Conservation (phyloP, 768 basidiomycete genomes). For the Royoungia palumana region DNA sequence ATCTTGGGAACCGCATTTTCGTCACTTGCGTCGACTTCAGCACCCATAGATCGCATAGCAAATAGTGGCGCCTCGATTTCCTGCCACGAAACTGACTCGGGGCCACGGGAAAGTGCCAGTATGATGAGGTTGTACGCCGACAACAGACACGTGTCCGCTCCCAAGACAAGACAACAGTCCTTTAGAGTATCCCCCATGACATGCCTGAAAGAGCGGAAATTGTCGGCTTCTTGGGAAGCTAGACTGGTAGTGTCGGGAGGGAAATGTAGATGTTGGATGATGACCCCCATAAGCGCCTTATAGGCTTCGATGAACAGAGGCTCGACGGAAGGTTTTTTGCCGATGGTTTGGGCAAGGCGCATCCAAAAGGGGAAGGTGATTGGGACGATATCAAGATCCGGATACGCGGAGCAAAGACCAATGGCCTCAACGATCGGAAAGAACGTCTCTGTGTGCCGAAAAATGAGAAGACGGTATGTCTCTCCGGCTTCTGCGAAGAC, state of each 20-base stretch:
- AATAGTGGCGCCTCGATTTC: conserved; percentile 97
- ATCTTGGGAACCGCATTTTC: conserved; percentile 89
- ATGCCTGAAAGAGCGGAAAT: conserved; percentile 93
- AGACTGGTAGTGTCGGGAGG: conserved; percentile 66
- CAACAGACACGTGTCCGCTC: conserved; percentile 78
- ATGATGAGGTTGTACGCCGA: conserved; percentile 81
- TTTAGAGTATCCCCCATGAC: conserved; percentile 99
- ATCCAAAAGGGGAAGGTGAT: conserved; percentile 99
- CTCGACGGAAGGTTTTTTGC: conserved; percentile 67
- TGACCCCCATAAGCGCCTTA: conserved; percentile 75
- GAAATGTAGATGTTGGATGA: conserved; percentile 90
- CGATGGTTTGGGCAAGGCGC: conserved; percentile 86
- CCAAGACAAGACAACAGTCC: conserved; percentile 94
- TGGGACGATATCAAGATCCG: conserved; percentile 92
- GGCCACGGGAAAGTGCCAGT: conserved; percentile 59
- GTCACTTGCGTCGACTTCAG: conserved; percentile 81
- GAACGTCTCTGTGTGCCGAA: conserved; percentile 89
- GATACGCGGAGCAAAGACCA: conserved; percentile 86
- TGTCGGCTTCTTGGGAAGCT: conserved; percentile 83
- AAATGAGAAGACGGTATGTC: conserved; percentile 83
- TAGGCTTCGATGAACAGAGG: conserved; percentile 83
- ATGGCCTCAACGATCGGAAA: conserved; percentile 95
- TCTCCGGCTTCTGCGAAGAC: conserved; percentile 98
- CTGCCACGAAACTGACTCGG: conserved; percentile 77
- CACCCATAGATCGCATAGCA: conserved; percentile 97